phyloP scores from a whole-genome alignment of 192 early-diverging fungal genomes.

The Obelidium mucronatum region DNA sequence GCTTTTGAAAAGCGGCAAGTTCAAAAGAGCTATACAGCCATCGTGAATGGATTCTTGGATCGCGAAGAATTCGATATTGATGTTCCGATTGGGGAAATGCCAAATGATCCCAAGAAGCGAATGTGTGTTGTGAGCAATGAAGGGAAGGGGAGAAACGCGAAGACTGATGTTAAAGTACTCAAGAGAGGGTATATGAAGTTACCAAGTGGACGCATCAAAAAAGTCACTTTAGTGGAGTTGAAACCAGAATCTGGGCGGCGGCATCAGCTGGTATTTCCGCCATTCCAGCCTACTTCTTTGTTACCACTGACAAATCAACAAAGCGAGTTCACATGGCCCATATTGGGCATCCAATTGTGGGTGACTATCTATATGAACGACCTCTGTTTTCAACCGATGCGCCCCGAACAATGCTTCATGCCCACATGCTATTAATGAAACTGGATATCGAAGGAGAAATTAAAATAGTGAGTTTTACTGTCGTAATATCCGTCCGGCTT shows the following conservation, averaged over 20 bases:
- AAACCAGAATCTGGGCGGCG: constrained; percentile 38
- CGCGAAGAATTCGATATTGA: constrained; percentile 23
- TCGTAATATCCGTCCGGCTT: background rate
- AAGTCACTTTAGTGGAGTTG: constrained; percentile 33
- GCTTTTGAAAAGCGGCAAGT: constrained; percentile 35
- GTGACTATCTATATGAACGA: constrained; percentile 42
- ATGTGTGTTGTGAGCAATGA: constrained; percentile 39
- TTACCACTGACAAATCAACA: too few species aligned
- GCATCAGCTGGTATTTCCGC: constrained; percentile 39
- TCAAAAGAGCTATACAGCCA: constrained; percentile 36
- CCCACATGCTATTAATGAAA: constrained; percentile 12
- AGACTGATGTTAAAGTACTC: background rate
- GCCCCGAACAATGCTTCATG: constrained; percentile 45
- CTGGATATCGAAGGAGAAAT: constrained; percentile 10
- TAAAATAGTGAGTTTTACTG: background rate
- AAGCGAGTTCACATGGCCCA: constrained; percentile 38
- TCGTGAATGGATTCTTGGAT: constrained; percentile 35
- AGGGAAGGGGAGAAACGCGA: constrained; percentile 38
- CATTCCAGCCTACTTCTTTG: too few species aligned
- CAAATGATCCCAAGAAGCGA: background rate
- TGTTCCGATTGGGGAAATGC: constrained; percentile 10
- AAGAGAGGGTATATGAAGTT: constrained; percentile 14
- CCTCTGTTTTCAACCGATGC: constrained; percentile 33
- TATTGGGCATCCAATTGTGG: constrained; percentile 44
- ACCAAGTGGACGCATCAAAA: background rate